phyloP scores from a whole-genome alignment of 164 flowering plant genomes.

The Liquidambar formosana region DNA sequence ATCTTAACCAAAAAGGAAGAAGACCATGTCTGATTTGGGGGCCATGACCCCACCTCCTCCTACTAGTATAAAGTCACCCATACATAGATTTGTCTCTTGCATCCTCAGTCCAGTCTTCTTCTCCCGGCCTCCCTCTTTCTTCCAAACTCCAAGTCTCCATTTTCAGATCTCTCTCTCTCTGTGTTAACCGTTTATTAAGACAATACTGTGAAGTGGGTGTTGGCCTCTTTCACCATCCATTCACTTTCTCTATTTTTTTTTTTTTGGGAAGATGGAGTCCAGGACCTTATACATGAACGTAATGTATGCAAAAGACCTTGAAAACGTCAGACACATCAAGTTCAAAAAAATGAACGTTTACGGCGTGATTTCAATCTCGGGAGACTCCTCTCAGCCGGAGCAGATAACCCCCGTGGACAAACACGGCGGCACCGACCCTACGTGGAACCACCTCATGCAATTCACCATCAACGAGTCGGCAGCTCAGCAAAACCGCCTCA shows the following conservation, averaged over 20 bases:
- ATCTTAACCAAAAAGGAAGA: too few relatives aligned
- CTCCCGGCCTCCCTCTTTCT: too few relatives aligned
- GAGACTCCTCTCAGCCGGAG: constrained; percentile 13
- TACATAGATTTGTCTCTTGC: too few relatives aligned
- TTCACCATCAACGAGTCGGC: constrained; percentile 48
- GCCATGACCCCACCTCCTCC: too few relatives aligned
- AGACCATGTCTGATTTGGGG: too few relatives aligned
- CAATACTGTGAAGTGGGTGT: too few relatives aligned
- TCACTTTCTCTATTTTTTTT: background rate
- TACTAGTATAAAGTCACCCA: too few relatives aligned
- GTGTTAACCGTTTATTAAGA: too few relatives aligned
- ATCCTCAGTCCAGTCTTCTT: too few relatives aligned
- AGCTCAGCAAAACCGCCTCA: constrained; percentile 24
- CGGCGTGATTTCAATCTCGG: constrained; percentile 42
- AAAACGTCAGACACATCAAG: constrained; percentile 36
- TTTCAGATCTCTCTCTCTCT: too few relatives aligned
- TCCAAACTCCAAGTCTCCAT: too few relatives aligned
- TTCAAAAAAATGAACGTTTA: constrained; percentile 50
- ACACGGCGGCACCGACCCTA: constrained; percentile 47
- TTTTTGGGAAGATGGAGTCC: constrained; percentile 26
- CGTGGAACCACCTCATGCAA: constrained; percentile 51
- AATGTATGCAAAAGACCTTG: constrained; percentile 38
- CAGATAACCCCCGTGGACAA: constrained; percentile 27
- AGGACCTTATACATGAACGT: constrained; percentile 37
- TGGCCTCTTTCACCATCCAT: too few relatives aligned